A percentile compares a stretch with the other conserved stretches of the same genome.
Evolutionary conservation across 2,329 filamentous ascomycete genomes (phyloP).

Genomic region (Phialemonium atrogriseum): DNA sequence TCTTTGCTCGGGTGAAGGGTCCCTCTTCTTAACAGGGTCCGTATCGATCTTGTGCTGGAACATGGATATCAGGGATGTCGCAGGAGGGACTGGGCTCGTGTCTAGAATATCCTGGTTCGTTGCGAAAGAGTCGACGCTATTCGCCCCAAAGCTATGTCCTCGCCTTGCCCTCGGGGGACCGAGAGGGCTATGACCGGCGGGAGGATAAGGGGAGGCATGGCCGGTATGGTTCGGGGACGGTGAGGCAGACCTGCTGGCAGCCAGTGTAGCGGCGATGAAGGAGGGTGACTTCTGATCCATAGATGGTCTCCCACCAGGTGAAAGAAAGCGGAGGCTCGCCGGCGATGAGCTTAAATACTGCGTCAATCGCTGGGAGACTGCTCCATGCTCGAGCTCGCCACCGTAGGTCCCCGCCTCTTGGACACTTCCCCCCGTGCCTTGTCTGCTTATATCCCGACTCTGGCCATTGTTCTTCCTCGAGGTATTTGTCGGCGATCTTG

Average conservation of each 20-base stretch:
- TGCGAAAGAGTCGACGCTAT: constrained; percentile 20
- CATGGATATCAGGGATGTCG: constrained; percentile 57
- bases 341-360: constrained; percentile 13
- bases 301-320: constrained; percentile 9
- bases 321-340: constrained; percentile 6
- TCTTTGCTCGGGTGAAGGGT: constrained; percentile 8
- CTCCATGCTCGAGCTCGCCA: constrained; percentile 11
- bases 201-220: constrained; percentile 15
- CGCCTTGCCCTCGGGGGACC: constrained; percentile 14
- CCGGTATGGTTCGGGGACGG: constrained; percentile 29
- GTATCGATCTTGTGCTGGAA: constrained; percentile 45
- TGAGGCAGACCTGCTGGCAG: constrained; percentile 53
- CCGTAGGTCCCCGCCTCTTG: constrained; percentile 11
- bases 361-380: constrained; percentile 16
- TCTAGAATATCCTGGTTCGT: constrained; percentile 34
- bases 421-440: constrained; percentile 27
- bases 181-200: not conserved
- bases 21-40: constrained; percentile 26
- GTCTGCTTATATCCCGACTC: constrained; percentile 19
- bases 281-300: constrained; percentile 40
- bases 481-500: constrained; percentile 9
- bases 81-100: constrained; percentile 51
- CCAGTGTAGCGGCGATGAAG: constrained; percentile 52
- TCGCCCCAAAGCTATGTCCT: constrained; percentile 19
- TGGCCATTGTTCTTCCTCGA: constrained; percentile 4